phyloP scores from a whole-genome alignment of 108 stramenopile genomes.

The Mediolabrus comicus region DNA sequence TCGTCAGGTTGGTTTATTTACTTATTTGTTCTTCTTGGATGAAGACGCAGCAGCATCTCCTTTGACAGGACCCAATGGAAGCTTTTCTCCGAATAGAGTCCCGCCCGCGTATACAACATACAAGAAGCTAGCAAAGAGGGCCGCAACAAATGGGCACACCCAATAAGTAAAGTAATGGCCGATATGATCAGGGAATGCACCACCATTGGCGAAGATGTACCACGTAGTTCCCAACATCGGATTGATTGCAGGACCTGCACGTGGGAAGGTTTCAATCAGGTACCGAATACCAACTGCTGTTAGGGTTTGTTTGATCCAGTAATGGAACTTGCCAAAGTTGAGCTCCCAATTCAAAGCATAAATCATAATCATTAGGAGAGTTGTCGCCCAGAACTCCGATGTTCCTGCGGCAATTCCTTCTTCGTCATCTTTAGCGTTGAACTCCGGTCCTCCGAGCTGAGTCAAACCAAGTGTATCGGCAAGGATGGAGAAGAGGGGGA shows the following conservation, averaged over 20 bases:
- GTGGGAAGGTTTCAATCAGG: conserved; percentile 82
- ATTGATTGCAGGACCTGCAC: conserved; percentile 88
- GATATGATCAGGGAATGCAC: conserved; percentile 53
- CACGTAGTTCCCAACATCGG: conserved; percentile 88
- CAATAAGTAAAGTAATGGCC: conserved; percentile 87
- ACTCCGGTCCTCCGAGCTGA: conserved; percentile 86
- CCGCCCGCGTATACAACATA: conserved; percentile 82
- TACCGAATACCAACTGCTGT: conserved; percentile 84
- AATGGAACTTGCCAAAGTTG: conserved; percentile 84
- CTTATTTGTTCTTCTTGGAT: conserved; percentile 57
- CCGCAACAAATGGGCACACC: conserved; percentile 66
- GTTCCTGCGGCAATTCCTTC: conserved; percentile 59
- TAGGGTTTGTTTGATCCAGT: conserved; percentile 85
- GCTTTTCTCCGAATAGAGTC: conserved; percentile 62
- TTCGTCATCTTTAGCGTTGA: conserved; percentile 52
- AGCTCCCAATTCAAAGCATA: conserved; percentile 85
- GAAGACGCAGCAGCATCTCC: conserved; percentile 12
- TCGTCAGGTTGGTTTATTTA: no score
- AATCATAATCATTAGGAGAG: conserved; percentile 71
- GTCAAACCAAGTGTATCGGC: conserved; percentile 55
- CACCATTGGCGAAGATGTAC: conserved; percentile 67
- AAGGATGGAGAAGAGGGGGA: conserved; percentile 69
- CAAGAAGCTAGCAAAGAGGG: conserved; percentile 60
- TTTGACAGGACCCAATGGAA: conserved; percentile 81
- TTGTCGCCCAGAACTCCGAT: conserved; percentile 73